Base-by-base conservation (phyloP, 2,329 filamentous ascomycete species). In the Clarireedia homoeocarpa region DNA sequence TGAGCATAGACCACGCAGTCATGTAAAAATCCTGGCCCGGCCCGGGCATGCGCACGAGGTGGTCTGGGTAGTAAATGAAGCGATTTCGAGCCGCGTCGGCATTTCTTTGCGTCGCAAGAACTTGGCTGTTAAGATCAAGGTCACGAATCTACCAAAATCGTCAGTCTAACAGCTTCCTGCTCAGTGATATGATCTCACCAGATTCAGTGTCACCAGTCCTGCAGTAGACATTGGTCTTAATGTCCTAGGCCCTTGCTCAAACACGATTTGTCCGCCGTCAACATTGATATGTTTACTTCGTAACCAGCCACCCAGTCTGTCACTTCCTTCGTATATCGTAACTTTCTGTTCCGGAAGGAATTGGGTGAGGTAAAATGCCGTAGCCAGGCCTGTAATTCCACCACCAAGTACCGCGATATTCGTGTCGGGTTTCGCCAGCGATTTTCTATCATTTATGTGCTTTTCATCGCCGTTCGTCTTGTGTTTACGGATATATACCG, bases 61-160 rank as follows among this genome's bases (percentile, higher is more conserved):
- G 88, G 69, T 96, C 88, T 2, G 89, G 89, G 66, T 95, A 95
- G 77, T 94, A 96, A 58, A 97, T 76, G 71, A 85, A 96, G 59
- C 91, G 86, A 67, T 85, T 86, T 54, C 70, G 71, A 9, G 83
- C 75, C 53, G 77, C 76, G 52, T 78, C 72, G 5, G 79, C 76
- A 30, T 68, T 69, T 44, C 72, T 79, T 4, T 71, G 71, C 47
- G 77, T 83, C 65, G 73, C 74, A 51, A 84, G 69, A 34, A 89
- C 68, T 57, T 86, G 73, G 53, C 82, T 70, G 48, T 74, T 63
- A 40, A 90, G 67, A 23, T 75, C 75, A 38, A 89, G 71, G 38
- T 81, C 76, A 58, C 76, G 70, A 54, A 87, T 71, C 84, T 88
- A 52, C 42, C 10, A 34, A 4, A 9, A 12, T 5, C 9, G 30